Percentiles rank a stretch among this genome's conserved stretches.
Conservation (phyloP, 2,329 filamentous ascomycete genomes). For the Orbilia quercus region DNA sequence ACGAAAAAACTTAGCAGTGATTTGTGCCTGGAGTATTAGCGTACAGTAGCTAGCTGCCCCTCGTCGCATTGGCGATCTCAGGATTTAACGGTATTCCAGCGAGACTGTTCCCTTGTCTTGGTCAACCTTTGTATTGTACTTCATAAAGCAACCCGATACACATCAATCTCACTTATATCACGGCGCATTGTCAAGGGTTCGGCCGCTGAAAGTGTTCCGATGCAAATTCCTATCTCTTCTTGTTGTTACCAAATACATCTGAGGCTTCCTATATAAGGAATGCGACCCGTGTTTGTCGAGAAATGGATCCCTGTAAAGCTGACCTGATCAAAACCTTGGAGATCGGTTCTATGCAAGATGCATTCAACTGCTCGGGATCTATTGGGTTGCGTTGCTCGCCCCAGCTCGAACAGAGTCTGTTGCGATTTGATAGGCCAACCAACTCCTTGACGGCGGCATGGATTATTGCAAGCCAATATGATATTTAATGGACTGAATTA, state of each 20-base stretch:
- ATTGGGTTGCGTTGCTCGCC: conserved; percentile 21
- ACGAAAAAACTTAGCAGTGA: too few relatives aligned
- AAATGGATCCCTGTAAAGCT: conserved; percentile 21
- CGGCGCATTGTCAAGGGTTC: conserved; percentile 40
- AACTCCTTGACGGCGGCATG: background rate
- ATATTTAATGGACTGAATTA: too few relatives aligned
- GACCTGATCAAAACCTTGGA: conserved; percentile 1
- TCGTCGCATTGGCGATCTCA: background rate
- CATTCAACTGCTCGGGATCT: conserved; percentile 16
- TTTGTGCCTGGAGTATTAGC: too few relatives aligned
- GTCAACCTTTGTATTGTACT: conserved; percentile 34
- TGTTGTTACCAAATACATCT: conserved; percentile 7
- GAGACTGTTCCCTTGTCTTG: conserved; percentile 17
- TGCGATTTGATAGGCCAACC: conserved; percentile 16
- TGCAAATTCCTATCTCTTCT: conserved; percentile 32
- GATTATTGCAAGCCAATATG: conserved; percentile 1
- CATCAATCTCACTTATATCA: conserved; percentile 46
- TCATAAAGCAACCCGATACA: conserved; percentile 52
- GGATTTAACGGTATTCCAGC: conserved; percentile 11
- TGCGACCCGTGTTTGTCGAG: conserved; percentile 25
- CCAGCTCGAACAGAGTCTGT: conserved; percentile 10
- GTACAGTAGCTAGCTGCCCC: too few relatives aligned
- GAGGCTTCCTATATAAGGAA: conserved; percentile 53
- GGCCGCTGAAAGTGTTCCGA: conserved; percentile 51
- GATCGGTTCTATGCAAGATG: conserved; percentile 11